Percentiles rank a stretch among this genome's conserved stretches.
Evolutionary conservation across 495 filamentous ascomycete genomes (phyloP).

Genomic region (Neurospora intermedia): DNA sequence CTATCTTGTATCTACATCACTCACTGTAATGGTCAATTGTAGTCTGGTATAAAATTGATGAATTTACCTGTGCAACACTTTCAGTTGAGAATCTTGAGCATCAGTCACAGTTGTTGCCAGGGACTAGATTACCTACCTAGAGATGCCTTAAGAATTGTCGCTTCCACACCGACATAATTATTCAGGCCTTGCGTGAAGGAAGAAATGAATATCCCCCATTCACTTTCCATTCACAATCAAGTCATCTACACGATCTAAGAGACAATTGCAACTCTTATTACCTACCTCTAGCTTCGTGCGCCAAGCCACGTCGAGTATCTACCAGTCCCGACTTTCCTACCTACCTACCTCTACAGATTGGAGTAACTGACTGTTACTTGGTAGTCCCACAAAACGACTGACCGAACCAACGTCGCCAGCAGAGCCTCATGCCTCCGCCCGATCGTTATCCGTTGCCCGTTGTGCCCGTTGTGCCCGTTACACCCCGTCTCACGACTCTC

Average conservation of each 20-base stretch:
- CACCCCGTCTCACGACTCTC: not conserved
- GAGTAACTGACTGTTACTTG: not conserved
- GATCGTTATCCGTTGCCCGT: not conserved
- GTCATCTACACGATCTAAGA: not conserved
- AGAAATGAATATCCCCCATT: not conserved
- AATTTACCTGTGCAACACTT: not conserved
- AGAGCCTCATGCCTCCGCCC: not conserved
- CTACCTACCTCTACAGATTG: not conserved
- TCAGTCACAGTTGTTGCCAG: not conserved
- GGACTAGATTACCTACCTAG: not conserved
- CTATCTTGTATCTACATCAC: too few relatives aligned
- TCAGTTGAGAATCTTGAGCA: not conserved
- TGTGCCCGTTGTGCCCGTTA: too few relatives aligned
- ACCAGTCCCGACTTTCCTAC: not conserved
- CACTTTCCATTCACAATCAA: not conserved
- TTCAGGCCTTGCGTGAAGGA: not conserved
- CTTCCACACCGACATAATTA: not conserved
- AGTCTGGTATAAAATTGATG: too few relatives aligned
- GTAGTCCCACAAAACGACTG: not conserved
- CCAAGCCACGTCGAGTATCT: not conserved
- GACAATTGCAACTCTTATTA: not conserved
- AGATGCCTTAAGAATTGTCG: not conserved
- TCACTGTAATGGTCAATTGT: too few relatives aligned
- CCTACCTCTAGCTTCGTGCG: too few relatives aligned
- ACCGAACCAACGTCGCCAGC: not conserved